These are phyloP conservation scores for Mycena galopus DNA, from an alignment of 768 basidiomycete species.

Conservation along the genomic window DNA sequence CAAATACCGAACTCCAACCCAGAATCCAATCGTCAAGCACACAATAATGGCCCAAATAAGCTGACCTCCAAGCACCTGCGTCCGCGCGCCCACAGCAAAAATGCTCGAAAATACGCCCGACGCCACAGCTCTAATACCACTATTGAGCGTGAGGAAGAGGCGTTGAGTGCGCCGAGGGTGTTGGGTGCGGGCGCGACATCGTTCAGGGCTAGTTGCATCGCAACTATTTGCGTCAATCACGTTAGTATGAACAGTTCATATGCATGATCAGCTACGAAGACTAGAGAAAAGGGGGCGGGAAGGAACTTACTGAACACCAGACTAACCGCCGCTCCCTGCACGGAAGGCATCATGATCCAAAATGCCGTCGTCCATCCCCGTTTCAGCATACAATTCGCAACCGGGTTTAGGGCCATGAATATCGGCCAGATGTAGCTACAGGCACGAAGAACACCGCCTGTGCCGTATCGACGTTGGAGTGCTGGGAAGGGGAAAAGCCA, in stretches of 20 bases:
- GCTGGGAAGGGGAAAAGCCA: conserved; percentile 19
- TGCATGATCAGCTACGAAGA: not conserved
- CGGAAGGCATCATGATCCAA: conserved; percentile 17
- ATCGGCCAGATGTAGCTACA: conserved; percentile 11
- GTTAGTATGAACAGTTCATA: conserved; percentile 3
- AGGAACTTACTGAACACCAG: conserved; percentile 20
- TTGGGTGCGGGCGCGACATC: conserved; percentile 19
- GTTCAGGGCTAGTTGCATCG: conserved; percentile 25
- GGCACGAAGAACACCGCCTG: conserved; percentile 7
- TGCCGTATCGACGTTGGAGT: conserved; percentile 21
- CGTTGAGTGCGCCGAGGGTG: conserved; percentile 24
- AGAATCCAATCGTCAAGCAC: conserved; percentile 5
- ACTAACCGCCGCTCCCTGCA: conserved; percentile 15
- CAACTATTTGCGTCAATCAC: conserved; percentile 11
- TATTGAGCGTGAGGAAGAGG: conserved; percentile 14
- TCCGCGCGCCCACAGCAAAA: conserved; percentile 18
- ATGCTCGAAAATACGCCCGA: conserved; percentile 20
- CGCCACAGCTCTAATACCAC: conserved; percentile 1
- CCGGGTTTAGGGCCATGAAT: conserved; percentile 12
- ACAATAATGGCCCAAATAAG: conserved; percentile 23
- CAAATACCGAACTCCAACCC: conserved; percentile 10
- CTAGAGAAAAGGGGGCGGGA: not conserved
- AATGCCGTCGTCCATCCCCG: conserved; percentile 21
- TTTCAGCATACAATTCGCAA: conserved; percentile 7
- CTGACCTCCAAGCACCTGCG: conserved; percentile 14